These are phyloP conservation scores for Komagataella ulmi DNA, from an alignment of 805 yeast genomes.

Conservation along the genomic window DNA sequence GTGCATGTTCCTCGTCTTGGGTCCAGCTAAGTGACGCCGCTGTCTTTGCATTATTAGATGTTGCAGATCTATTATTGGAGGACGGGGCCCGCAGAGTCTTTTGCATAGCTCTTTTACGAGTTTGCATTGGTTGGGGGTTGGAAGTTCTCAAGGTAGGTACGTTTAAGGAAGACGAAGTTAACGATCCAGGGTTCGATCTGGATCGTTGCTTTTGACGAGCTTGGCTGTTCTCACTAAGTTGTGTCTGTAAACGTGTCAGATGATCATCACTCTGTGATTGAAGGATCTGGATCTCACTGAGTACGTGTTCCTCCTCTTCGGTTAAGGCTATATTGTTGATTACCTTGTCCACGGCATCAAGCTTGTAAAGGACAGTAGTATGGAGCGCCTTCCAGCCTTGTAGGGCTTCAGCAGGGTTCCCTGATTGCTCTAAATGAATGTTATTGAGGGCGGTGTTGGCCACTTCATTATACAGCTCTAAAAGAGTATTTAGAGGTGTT, in stretches of 20 bases:
- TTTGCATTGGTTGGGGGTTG: conserved; percentile 15
- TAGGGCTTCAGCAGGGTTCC: conserved; percentile 38
- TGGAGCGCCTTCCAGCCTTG: conserved; percentile 69
- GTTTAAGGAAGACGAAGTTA: conserved; percentile 6
- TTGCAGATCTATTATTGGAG: conserved; percentile 1
- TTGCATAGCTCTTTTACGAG: conserved; percentile 10
- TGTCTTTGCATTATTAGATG: conserved; percentile 14
- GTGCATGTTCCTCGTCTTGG: conserved; percentile 4
- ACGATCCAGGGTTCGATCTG: background rate
- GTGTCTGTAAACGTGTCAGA: conserved; percentile 20
- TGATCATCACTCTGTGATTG: conserved; percentile 23
- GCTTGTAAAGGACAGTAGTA: conserved; percentile 40
- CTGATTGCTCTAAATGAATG: conserved; percentile 42
- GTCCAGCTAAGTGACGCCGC: conserved; percentile 18
- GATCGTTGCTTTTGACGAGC: background rate
- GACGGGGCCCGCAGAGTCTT: conserved; percentile 7
- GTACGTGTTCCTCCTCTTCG: conserved; percentile 30
- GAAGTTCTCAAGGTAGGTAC: conserved; percentile 16
- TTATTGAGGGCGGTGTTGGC: conserved; percentile 47
- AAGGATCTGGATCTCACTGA: conserved; percentile 23
- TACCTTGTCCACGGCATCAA: conserved; percentile 37
- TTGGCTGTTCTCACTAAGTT: conserved; percentile 3
- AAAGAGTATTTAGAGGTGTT: conserved; percentile 45
- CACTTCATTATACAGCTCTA: conserved; percentile 46
- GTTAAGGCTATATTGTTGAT: conserved; percentile 18